Base-by-base conservation (phyloP, 768 basidiomycete genomes). In the Serendipita vermifera region DNA sequence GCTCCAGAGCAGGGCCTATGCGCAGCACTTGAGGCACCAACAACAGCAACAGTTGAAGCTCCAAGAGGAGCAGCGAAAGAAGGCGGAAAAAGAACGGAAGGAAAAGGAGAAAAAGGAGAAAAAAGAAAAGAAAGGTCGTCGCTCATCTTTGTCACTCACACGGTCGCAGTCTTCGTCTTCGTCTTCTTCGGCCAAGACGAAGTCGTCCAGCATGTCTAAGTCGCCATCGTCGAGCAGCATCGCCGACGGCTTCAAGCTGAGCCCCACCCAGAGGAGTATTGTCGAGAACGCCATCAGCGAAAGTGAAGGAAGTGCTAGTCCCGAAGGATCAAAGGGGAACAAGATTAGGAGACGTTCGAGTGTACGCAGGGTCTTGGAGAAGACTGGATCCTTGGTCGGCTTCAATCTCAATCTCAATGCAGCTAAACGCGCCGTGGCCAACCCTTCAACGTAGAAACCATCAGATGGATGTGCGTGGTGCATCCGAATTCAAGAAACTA, bases 371-470 rank as follows among this genome's bases (percentile, higher is more conserved):
- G 32, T 51, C 46, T 29, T 51, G 22, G 46, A 51, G 22, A 51
- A 51, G 46, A 51, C 46, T 11, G 46, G 46, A 5, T 51, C 46
- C 9, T 31, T 51, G 17, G 46, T 51, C 22, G 46, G 46, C n/a
- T 51, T 51, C 46, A 51, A 51, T n/a, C 46, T 51, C 46, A 51
- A 31, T 26, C 46, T 51, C 46, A 31, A 51, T n/a, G n/a, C 9
- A n/a, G 46, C 46, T 29, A 22, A 31, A 2, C 1, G n/a, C 9
- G 46, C 5, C 29, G 9, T 9, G 9, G 35, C 9, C 35, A 36
- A 36, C n/a, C n/a, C n/a, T n/a, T n/a, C n/a, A n/a, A n/a, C n/a
- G n/a, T n/a, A n/a, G n/a, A n/a, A n/a, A n/a, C n/a, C n/a, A n/a
- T n/a, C n/a, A n/a, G n/a, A n/a, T n/a, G n/a, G n/a, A n/a, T n/a